Evolutionary conservation across 306 rosid species (phyloP).

Genomic region (Abrus pulchellus): DNA sequence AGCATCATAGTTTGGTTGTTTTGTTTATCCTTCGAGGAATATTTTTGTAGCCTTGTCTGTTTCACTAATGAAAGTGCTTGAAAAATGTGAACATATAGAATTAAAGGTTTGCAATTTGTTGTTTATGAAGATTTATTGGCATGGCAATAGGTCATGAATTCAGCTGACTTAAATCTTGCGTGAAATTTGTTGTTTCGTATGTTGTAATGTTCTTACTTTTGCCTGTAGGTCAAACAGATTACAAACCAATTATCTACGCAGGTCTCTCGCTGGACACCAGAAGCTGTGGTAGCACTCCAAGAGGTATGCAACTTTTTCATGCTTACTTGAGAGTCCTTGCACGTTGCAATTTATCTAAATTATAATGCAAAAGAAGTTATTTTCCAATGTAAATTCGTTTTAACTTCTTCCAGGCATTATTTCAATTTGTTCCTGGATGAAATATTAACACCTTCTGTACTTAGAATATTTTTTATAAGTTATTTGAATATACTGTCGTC

Average conservation of each 20-base stretch:
- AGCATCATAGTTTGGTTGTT: conserved; percentile 3
- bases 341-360: conserved; percentile 30
- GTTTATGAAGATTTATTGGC: conserved; percentile 6
- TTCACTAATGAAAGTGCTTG: conserved; percentile 18
- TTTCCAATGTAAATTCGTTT: conserved; percentile 2
- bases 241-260: conserved; percentile 51
- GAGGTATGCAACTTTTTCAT: conserved; percentile 66
- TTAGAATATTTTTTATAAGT: not conserved
- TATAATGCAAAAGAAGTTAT: not conserved
- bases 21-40: not conserved
- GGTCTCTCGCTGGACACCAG: conserved; percentile 76
- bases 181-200: conserved; percentile 3
- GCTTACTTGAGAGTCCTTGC: conserved; percentile 30
- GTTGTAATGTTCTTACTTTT: conserved; percentile 26
- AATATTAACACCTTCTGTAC: not conserved
- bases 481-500: not conserved
- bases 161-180: conserved; percentile 3
- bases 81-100: conserved; percentile 7
- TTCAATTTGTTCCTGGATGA: conserved; percentile 21
- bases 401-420: conserved; percentile 11
- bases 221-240: conserved; percentile 68
- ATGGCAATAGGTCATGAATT: conserved; percentile 23
- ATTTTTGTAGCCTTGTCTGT: conserved; percentile 1
- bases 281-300: conserved; percentile 77
- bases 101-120: not conserved